Base-by-base conservation (phyloP, 78 protist species). In the Pelomyxa schiedti region DNA sequence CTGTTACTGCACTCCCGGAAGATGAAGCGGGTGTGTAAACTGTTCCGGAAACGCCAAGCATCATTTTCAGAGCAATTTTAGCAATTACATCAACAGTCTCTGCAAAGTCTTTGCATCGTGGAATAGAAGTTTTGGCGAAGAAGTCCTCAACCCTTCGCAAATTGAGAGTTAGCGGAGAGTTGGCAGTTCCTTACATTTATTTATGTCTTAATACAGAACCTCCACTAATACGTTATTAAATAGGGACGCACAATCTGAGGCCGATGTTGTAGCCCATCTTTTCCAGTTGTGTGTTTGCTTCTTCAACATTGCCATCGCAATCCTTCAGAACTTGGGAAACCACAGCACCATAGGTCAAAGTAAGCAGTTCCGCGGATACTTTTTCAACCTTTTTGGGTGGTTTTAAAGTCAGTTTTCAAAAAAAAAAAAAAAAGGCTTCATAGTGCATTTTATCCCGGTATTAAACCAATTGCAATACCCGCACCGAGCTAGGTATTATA, bases 321-420 rank as follows among this genome's bases (percentile, higher is more conserved):
- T 97, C 99, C 64, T 89, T 79, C 35, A 97, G 24, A 30, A 97
- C 92, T 76, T 94, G 97, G 28, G 91, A 66, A 2, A 97, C 98
- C 1, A 97, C 66, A 40, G 98, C 86, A 9, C 99, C 99, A 76
- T 97, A 97, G 24, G 97, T 97, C 43, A 97, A 69, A 16, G 97
- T 78, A 47, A 97, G 94, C 29, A 97, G 74, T 82, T 97, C 99
- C 32, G 32, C 16, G 58, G 16, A 24, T 16, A 47, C 58, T 16
- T 47, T 47, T 16, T 47, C 58, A 16, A 47, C n/a, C n/a, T n/a
- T n/a, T n/a, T n/a, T n/a, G n/a, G n/a, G n/a, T n/a, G n/a, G n/a
- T n/a, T n/a, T n/a, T n/a, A n/a, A n/a, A n/a, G n/a, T n/a, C n/a
- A n/a, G n/a, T n/a, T n/a, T n/a, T n/a, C n/a, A n/a, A n/a, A n/a